A percentile compares a stretch with the other conserved stretches of the same genome.
Evolutionary conservation across 2,329 filamentous ascomycete species (phyloP).

Genomic region (Gaeumannomyces tritici): DNA sequence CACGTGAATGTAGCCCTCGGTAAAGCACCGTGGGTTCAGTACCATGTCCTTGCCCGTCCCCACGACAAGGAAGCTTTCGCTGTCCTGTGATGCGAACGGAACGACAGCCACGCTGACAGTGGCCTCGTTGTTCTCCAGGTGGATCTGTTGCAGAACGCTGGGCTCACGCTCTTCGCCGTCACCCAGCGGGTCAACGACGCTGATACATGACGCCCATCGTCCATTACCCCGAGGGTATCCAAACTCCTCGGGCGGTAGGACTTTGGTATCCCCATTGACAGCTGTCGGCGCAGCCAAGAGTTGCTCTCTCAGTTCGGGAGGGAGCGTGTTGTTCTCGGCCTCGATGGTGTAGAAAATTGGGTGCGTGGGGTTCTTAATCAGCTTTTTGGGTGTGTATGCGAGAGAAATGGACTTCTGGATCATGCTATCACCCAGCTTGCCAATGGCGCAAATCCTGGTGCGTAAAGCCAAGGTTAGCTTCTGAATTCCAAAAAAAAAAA

Average conservation of each 20-base stretch:
- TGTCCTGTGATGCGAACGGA: slow-evolving; percentile 78
- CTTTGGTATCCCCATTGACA: slow-evolving; percentile 61
- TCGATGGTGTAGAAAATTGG: slow-evolving; percentile 92
- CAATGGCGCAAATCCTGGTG: slow-evolving; percentile 75
- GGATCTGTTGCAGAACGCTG: slow-evolving; percentile 62
- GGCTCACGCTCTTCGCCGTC: slow-evolving; percentile 41
- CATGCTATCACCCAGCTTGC: slow-evolving; percentile 76
- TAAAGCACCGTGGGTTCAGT: slow-evolving; percentile 65
- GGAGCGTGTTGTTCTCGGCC: slow-evolving; percentile 84
- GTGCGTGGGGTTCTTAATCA: slow-evolving; percentile 79
- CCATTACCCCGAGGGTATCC: slow-evolving; percentile 76
- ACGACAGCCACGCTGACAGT: slow-evolving; percentile 80
- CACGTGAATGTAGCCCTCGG: slow-evolving; percentile 79
- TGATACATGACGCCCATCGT: slow-evolving; percentile 94
- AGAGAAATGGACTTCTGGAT: slow-evolving; percentile 80
- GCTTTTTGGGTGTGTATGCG: slow-evolving; percentile 80
- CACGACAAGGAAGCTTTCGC: slow-evolving; percentile 85
- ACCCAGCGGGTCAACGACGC: slow-evolving; percentile 73
- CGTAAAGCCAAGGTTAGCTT: slow-evolving; percentile 19
- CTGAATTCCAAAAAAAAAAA: neutral
- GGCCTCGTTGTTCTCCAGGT: slow-evolving; percentile 83
- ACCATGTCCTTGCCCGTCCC: slow-evolving; percentile 89
- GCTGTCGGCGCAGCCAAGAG: slow-evolving; percentile 63
- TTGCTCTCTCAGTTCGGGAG: slow-evolving; percentile 65
- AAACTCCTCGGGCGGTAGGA: slow-evolving; percentile 72